phyloP scores from a whole-genome alignment of 441 rosid species.

The Eutrema salsugineum region DNA sequence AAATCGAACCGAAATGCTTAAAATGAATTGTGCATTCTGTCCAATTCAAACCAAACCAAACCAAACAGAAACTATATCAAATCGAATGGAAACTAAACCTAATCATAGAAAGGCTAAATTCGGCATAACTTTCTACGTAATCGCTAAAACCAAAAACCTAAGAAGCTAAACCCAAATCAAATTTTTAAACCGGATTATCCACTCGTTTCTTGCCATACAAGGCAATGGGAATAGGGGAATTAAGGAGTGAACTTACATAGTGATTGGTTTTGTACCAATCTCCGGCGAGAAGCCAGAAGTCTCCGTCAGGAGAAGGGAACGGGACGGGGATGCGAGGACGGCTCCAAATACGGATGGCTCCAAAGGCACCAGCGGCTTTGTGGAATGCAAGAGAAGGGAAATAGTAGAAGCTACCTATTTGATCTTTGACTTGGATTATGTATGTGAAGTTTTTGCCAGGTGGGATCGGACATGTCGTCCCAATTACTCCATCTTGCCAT shows the following conservation, averaged over 20 bases:
- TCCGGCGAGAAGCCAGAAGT: constrained; percentile 50
- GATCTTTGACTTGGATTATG: constrained; percentile 58
- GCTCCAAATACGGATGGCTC: constrained; percentile 65
- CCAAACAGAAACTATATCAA: too few species aligned
- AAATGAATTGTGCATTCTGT: too few species aligned
- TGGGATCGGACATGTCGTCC: constrained; percentile 66
- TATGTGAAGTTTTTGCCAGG: constrained; percentile 64
- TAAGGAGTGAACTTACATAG: constrained; percentile 38
- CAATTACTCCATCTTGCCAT: constrained; percentile 63
- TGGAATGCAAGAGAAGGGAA: constrained; percentile 62
- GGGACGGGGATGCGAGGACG: constrained; percentile 66
- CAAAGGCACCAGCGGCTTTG: constrained; percentile 69
- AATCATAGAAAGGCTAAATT: not conserved
- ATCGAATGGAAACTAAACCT: not conserved
- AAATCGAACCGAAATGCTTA: not conserved
- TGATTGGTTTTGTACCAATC: constrained; percentile 68
- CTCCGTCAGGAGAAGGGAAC: constrained; percentile 51
- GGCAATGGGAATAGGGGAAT: not conserved
- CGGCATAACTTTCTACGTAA: not conserved
- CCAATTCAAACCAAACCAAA: too few species aligned
- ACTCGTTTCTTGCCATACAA: not conserved
- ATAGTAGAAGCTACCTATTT: constrained; percentile 63
- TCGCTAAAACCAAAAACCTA: not conserved
- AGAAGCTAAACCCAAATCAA: not conserved
- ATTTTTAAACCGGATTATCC: not conserved